phyloP scores from a whole-genome alignment of 805 yeast species.

The Lachancea nothofagi region DNA sequence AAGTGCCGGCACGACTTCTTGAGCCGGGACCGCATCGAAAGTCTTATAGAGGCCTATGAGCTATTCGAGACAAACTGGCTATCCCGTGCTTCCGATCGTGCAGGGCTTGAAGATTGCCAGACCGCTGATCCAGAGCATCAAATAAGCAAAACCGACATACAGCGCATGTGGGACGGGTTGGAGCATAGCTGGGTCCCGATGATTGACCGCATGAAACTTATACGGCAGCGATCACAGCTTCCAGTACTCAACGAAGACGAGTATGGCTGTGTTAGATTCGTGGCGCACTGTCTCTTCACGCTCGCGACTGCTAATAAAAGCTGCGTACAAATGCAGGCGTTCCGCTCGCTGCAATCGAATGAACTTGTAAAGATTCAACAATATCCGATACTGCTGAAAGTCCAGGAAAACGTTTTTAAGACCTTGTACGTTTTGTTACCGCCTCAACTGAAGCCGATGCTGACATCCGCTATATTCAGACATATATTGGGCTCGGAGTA shows the following conservation, averaged over 20 bases:
- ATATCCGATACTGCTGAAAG: conserved; percentile 44
- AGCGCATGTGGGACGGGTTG: conserved; percentile 18
- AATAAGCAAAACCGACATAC: conserved; percentile 13
- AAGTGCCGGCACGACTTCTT: conserved; percentile 39
- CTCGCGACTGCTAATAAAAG: conserved; percentile 19
- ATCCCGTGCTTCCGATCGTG: conserved; percentile 30
- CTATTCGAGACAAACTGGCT: conserved; percentile 18
- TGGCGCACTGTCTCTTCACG: conserved; percentile 37
- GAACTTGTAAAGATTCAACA: conserved; percentile 41
- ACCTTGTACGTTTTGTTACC: conserved; percentile 41
- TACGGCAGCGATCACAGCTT: conserved; percentile 34
- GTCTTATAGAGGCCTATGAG: conserved; percentile 37
- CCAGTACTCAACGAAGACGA: conserved; percentile 50
- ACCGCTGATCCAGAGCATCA: conserved; percentile 10
- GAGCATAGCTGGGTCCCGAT: conserved; percentile 37
- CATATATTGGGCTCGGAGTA: conserved; percentile 52
- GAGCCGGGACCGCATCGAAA: conserved; percentile 32
- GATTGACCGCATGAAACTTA: conserved; percentile 31
- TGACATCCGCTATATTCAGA: conserved; percentile 40
- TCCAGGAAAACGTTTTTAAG: conserved; percentile 45
- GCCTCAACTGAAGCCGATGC: conserved; percentile 28
- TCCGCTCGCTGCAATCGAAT: conserved; percentile 45
- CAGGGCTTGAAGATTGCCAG: conserved; percentile 3
- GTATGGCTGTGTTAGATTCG: conserved; percentile 46
- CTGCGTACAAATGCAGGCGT: conserved; percentile 17